Conservation (phyloP, 495 filamentous ascomycete species). For the Aspergillus sparsus region DNA sequence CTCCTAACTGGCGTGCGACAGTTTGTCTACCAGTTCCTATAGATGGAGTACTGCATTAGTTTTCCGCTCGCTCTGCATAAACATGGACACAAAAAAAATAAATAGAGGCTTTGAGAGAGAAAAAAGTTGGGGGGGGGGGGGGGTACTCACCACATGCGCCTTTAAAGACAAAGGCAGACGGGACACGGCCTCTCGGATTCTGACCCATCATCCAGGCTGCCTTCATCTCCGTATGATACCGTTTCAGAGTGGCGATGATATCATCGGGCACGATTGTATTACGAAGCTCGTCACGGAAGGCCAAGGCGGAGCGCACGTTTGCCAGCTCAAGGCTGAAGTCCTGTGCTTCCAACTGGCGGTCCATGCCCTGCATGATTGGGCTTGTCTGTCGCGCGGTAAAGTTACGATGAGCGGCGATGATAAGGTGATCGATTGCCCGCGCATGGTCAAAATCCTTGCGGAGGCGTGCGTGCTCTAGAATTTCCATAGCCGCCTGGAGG, state of each 20-base stretch:
- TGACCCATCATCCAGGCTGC: constrained; percentile 17
- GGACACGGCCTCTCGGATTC: constrained; percentile 14
- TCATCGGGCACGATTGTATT: constrained; percentile 24
- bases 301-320: constrained; percentile 7
- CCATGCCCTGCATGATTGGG: background rate
- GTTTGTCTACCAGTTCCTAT: constrained; percentile 52
- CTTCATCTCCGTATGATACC: constrained; percentile 25
- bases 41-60: background rate
- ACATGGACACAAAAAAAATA: background rate
- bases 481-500: constrained; percentile 23
- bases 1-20: constrained; percentile 38
- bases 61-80: background rate
- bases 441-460: constrained; percentile 27
- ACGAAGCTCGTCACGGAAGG: constrained; percentile 20
- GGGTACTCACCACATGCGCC: constrained; percentile 24
- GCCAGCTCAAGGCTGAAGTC: constrained; percentile 21
- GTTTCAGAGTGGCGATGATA: constrained; percentile 20
- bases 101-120: too few relatives aligned
- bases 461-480: constrained; percentile 22
- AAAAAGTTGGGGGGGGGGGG: background rate
- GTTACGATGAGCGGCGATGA: constrained; percentile 20
- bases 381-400: constrained; percentile 18
- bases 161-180: constrained; percentile 24
- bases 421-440: constrained; percentile 22
- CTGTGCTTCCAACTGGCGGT: constrained; percentile 21